These are phyloP conservation scores for Aspergillus hancockii DNA, from an alignment of 495 filamentous ascomycete species.

Conservation along the genomic window DNA sequence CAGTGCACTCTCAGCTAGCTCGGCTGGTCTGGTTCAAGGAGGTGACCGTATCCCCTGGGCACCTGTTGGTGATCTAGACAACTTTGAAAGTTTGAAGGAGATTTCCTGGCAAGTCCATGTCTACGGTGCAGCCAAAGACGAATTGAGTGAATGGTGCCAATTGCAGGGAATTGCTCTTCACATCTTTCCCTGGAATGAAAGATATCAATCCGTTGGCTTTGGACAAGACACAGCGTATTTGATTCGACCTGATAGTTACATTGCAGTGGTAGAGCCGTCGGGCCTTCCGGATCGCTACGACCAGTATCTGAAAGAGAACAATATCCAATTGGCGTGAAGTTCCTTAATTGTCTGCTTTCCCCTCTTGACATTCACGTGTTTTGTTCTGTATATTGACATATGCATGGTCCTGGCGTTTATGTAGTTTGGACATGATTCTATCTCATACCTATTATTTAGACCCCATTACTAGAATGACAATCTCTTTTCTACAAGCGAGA, in stretches of 20 bases:
- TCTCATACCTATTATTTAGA: not conserved
- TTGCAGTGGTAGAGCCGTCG: conserved; percentile 30
- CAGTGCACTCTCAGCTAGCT: conserved; percentile 19
- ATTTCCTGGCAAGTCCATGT: conserved; percentile 41
- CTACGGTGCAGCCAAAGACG: conserved; percentile 23
- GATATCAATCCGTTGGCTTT: conserved; percentile 26
- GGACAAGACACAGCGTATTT: conserved; percentile 31
- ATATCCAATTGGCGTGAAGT: conserved; percentile 12
- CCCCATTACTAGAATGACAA: not conserved
- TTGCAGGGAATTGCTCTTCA: conserved; percentile 22
- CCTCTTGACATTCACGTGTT: not conserved
- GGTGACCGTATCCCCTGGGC: conserved; percentile 42
- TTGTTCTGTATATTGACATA: not conserved
- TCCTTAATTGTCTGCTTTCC: not conserved
- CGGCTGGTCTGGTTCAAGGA: conserved; percentile 25
- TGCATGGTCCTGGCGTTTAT: not conserved
- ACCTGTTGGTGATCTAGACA: conserved; percentile 27
- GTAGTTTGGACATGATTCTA: not conserved
- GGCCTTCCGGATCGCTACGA: conserved; percentile 22
- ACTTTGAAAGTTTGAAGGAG: conserved; percentile 30
- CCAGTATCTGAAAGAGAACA: conserved; percentile 18
- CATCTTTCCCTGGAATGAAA: conserved; percentile 28
- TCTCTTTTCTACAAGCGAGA: conserved; percentile 1
- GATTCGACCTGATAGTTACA: conserved; percentile 38
- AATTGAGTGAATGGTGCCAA: conserved; percentile 32